phyloP scores from a whole-genome alignment of 2,329 filamentous ascomycete species.

The Xylariales sp. region DNA sequence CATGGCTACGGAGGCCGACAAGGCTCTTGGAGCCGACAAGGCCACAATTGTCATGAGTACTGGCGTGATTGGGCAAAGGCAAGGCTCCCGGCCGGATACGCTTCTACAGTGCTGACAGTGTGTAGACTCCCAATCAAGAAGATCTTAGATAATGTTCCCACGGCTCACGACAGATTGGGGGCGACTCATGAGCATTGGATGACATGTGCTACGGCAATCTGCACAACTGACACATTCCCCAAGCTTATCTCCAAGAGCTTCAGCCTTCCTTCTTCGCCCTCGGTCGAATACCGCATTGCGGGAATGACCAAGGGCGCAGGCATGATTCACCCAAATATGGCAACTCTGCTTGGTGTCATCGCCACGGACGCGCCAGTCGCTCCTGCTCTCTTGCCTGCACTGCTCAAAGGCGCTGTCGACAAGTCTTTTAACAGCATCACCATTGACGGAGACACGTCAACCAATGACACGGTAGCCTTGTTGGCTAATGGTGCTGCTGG shows the following conservation, averaged over 20 bases:
- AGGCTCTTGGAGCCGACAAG: constrained; percentile 44
- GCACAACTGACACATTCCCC: constrained; percentile 97
- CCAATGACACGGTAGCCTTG: constrained; percentile 91
- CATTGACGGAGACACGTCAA: constrained; percentile 94
- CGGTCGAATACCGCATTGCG: constrained; percentile 74
- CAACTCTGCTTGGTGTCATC: constrained; percentile 84
- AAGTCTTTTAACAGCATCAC: constrained; percentile 95
- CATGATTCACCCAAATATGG: constrained; percentile 99
- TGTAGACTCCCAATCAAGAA: constrained; percentile 82
- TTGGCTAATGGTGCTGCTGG: constrained; percentile 94
- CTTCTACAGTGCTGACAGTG: background rate
- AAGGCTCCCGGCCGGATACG: constrained; percentile 15
- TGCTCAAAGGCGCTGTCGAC: constrained; percentile 71
- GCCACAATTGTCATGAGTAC: constrained; percentile 96
- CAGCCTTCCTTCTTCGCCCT: constrained; percentile 73
- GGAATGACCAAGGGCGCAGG: constrained; percentile 98
- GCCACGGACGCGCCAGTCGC: constrained; percentile 85
- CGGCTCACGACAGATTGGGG: constrained; percentile 66
- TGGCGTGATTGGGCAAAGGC: constrained; percentile 92
- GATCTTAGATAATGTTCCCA: constrained; percentile 78
- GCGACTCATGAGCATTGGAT: constrained; percentile 83
- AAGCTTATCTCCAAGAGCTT: constrained; percentile 88
- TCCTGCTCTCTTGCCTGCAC: constrained; percentile 58
- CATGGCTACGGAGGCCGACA: constrained; percentile 79
- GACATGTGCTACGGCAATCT: constrained; percentile 81